Conservation (phyloP, 2,329 filamentous ascomycete species). For the Apiospora phragmitis region DNA sequence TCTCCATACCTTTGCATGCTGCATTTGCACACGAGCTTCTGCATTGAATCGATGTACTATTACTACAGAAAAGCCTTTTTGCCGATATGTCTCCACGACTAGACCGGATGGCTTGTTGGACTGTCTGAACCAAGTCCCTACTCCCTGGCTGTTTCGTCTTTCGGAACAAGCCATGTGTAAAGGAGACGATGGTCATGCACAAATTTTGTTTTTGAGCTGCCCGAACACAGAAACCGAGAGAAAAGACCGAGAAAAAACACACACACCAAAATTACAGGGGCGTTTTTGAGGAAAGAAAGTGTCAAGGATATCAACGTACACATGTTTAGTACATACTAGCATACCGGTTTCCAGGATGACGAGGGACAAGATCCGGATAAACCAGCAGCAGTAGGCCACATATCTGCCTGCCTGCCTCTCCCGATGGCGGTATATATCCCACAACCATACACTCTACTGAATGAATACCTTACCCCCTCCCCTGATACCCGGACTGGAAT, state of each 20-base stretch:
- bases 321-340: background rate
- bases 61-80: background rate
- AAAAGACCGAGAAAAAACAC: background rate
- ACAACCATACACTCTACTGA: background rate
- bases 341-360: background rate
- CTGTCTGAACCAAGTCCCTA: background rate
- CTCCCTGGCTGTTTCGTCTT: background rate
- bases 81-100: background rate
- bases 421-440: background rate
- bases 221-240: background rate
- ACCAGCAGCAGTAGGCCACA: background rate
- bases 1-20: background rate
- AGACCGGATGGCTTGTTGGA: conserved; percentile 3
- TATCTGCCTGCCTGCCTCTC: background rate
- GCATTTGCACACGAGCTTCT: background rate
- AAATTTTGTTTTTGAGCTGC: background rate
- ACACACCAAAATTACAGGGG: background rate
- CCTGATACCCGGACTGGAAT: conserved; percentile 1
- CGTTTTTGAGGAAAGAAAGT: background rate
- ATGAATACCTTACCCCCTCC: background rate
- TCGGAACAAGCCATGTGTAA: background rate
- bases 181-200: background rate
- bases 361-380: background rate
- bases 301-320: background rate
- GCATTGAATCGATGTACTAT: background rate